Percentiles rank a stretch among this genome's conserved stretches.
Evolutionary conservation across 345 rosid species (phyloP).

Genomic region (Chamaenerion angustifolium): DNA sequence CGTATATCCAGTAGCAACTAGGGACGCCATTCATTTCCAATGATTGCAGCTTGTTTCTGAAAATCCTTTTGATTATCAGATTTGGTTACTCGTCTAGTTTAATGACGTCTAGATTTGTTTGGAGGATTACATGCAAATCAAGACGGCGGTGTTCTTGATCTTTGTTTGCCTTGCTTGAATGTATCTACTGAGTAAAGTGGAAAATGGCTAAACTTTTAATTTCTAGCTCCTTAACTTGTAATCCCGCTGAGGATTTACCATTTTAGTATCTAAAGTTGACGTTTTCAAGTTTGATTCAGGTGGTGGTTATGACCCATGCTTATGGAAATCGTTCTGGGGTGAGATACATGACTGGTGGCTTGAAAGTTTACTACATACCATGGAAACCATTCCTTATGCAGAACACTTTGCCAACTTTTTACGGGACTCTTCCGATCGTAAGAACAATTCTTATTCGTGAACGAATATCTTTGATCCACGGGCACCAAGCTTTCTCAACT

Average conservation of each 20-base stretch:
- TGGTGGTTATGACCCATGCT: slow-evolving; percentile 90
- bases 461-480: slow-evolving; percentile 73
- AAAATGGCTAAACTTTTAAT: too few species aligned
- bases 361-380: slow-evolving; percentile 84
- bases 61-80: background rate
- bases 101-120: too few species aligned
- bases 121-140: too few species aligned
- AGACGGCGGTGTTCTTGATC: too few species aligned
- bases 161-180: too few species aligned
- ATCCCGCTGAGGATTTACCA: background rate
- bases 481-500: slow-evolving; percentile 97
- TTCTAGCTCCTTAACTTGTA: too few species aligned
- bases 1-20: too few species aligned
- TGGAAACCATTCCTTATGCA: slow-evolving; percentile 84
- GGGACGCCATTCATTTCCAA: background rate
- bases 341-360: slow-evolving; percentile 78
- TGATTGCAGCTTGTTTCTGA: background rate
- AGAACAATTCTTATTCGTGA: slow-evolving; percentile 74
- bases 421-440: slow-evolving; percentile 69
- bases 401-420: slow-evolving; percentile 67
- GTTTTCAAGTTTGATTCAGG: slow-evolving; percentile 30
- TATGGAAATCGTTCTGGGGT: slow-evolving; percentile 83
- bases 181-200: too few species aligned
- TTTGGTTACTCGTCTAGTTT: background rate
- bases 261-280: slow-evolving; percentile 4